Evolutionary conservation across 805 yeast genomes (phyloP), one percentile per base, ranked within the genome.

Genomic region (Novakomyces olei): DNA sequence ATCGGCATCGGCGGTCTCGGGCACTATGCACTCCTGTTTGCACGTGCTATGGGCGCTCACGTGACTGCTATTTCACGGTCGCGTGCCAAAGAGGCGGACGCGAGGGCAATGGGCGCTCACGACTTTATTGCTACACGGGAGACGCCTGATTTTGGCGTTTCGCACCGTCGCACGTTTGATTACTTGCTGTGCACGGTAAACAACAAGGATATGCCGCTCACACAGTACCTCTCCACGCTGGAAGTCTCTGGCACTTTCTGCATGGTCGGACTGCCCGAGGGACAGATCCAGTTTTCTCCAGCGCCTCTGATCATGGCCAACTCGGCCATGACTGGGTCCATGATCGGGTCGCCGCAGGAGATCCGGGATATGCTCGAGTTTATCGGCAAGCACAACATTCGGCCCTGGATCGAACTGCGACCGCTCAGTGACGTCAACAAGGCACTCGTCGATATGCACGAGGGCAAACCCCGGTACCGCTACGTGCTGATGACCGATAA

Each of bases 1-100:
- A 60, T 65, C 36, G 77, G 76, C 34, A 59, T 71, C 37, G 78
- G 78, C 33, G 78, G 78, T 22, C 58, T 71, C 36, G 78, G 78
- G 30, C 72, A 68, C 54, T 58, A 68, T 58, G 72, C 63, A n/a
- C 48, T 71, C 34, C 58, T 61, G 47, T 65, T 65, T 40, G 71
- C 76, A 27, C 56, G 56, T 39, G 75, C 75, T 4, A 45, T 70
- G 41, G 78, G 76, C 20, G 71, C 73, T 17, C 70, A 67, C 37
- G 73, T 68, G 15, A 56, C 55, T 34, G 68, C 69, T n/a, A 52
- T 70, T 41, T 64, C 73, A 5, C 61, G 75, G 43, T 47, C 62
- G 30, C 48, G 50, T 26, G 42, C 50, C 17, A 70, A 70, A 54
- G 63, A 57, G 41, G 63, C 49, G 12, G 68, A 64, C 36, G 72